These are phyloP conservation scores for Neurospora sp. DNA, from an alignment of 2,329 filamentous ascomycete species.

Conservation along the genomic window DNA sequence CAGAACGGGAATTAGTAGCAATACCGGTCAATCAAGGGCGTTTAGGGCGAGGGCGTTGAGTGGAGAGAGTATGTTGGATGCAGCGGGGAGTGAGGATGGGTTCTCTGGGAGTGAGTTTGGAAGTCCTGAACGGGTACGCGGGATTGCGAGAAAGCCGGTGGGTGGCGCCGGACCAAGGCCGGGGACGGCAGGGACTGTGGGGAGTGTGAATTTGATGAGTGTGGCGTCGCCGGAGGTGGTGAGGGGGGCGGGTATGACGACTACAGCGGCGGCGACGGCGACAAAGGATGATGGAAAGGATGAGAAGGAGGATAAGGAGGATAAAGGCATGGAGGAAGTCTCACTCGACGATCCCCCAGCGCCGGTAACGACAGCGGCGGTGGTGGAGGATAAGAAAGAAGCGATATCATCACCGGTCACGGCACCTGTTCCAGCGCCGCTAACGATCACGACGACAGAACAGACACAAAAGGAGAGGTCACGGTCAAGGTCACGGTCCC, in stretches of 20 bases:
- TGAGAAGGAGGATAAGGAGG: not conserved
- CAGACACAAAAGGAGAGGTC: not conserved
- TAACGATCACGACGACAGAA: not conserved
- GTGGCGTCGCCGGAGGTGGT: not conserved
- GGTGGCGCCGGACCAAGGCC: not conserved
- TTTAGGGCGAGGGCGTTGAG: conserved; percentile 13
- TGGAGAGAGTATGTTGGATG: conserved; percentile 14
- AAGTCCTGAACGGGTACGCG: conserved; percentile 1
- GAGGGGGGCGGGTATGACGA: not conserved
- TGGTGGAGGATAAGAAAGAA: no score
- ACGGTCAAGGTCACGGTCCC: not conserved
- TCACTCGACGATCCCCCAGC: not conserved
- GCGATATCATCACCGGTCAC: no score
- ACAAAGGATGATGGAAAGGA: not conserved
- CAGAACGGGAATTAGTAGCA: conserved; percentile 3
- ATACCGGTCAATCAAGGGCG: conserved; percentile 2
- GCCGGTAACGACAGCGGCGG: not conserved
- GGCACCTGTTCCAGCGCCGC: not conserved
- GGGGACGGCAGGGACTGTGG: not conserved
- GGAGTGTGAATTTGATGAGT: not conserved
- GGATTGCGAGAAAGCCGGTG: not conserved
- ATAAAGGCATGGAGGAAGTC: not conserved
- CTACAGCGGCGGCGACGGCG: not conserved
- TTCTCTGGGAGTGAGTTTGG: not conserved
- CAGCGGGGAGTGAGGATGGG: conserved; percentile 3